These are phyloP conservation scores for Saitozyma podzolica DNA, from an alignment of 768 basidiomycete genomes.

Conservation along the genomic window DNA sequence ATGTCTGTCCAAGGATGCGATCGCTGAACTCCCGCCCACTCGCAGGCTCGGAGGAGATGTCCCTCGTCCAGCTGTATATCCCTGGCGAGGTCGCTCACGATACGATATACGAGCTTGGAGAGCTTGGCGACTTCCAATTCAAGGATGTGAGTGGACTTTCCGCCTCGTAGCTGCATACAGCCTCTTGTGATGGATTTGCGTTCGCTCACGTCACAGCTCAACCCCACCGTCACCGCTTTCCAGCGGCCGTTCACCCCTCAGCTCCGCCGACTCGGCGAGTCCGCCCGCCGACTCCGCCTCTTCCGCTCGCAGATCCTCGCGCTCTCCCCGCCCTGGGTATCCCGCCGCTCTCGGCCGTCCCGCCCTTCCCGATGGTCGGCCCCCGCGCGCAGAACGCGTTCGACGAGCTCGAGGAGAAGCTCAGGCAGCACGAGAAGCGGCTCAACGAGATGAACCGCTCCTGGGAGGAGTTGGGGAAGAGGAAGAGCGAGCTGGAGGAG, in stretches of 20 bases:
- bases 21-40: neutral
- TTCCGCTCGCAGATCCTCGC: conserved; percentile 82
- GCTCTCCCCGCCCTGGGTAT: conserved; percentile 80
- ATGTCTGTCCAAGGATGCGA: neutral
- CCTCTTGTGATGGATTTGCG: neutral
- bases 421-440: conserved; percentile 81
- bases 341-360: conserved; percentile 80
- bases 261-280: conserved; percentile 91
- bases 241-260: conserved; percentile 97
- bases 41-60: conserved; percentile 94
- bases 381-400: conserved; percentile 89
- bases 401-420: conserved; percentile 85
- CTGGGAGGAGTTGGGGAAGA: conserved; percentile 82
- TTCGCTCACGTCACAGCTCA: conserved; percentile 63
- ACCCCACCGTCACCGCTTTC: conserved; percentile 92
- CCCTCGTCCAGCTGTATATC: conserved; percentile 93
- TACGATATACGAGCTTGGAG: conserved; percentile 90
- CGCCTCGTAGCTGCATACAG: neutral
- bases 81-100: conserved; percentile 97
- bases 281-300: conserved; percentile 90
- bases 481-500: conserved; percentile 82
- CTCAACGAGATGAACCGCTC: conserved; percentile 87
- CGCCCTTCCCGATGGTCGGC: conserved; percentile 82
- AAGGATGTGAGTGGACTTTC: conserved; percentile 73
- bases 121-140: conserved; percentile 93